Conservation (phyloP, 169 alveolate species). For the Cryptosporidium xiaoi region DNA sequence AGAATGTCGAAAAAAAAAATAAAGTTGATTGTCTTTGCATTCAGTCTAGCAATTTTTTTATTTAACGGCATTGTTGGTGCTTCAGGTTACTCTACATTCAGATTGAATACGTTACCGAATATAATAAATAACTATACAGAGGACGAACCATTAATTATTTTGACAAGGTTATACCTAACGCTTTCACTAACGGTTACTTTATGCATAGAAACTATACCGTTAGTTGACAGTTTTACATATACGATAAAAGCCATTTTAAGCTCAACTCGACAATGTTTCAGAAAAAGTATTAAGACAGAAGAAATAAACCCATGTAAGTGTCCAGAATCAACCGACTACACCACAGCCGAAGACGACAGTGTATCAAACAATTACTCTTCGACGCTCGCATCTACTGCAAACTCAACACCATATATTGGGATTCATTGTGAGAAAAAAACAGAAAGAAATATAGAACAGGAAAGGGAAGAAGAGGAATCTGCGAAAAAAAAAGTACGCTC, state of each 20-base stretch:
- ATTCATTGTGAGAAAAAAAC: not conserved
- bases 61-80: slow-evolving; percentile 55
- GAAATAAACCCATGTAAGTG: not conserved
- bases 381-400: slow-evolving; percentile 15
- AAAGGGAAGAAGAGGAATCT: not conserved
- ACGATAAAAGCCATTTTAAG: not conserved
- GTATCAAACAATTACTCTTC: slow-evolving; percentile 44
- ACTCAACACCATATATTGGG: slow-evolving; percentile 28
- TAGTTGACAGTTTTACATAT: slow-evolving; percentile 49
- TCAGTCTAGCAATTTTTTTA: slow-evolving; percentile 13
- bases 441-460: not conserved
- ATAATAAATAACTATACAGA: slow-evolving; percentile 46
- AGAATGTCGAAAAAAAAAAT: slow-evolving; percentile 43
- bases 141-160: slow-evolving; percentile 46
- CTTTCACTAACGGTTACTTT: slow-evolving; percentile 59
- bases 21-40: slow-evolving; percentile 51
- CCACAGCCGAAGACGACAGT: slow-evolving; percentile 15
- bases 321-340: not conserved
- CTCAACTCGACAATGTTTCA: not conserved
- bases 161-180: slow-evolving; percentile 18
- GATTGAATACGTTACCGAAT: slow-evolving; percentile 58
- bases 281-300: not conserved
- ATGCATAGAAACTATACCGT: slow-evolving; percentile 63
- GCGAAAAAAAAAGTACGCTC: not conserved
- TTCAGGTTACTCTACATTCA: slow-evolving; percentile 56